Conservation (phyloP, 345 rosid genomes). For the Arabis hirsuta region DNA sequence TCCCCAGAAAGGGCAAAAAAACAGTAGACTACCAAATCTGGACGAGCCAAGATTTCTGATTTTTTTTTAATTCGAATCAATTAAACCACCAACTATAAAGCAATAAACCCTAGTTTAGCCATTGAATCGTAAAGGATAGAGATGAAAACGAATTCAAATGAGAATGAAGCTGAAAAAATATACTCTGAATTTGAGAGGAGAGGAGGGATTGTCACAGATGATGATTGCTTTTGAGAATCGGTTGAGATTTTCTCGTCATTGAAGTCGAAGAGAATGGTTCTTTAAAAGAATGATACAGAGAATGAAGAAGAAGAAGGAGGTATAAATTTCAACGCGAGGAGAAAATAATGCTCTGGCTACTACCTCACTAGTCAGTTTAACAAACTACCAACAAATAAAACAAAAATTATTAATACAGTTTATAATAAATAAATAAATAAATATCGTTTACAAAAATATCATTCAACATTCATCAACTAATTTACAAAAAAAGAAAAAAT, state of each 20-base stretch:
- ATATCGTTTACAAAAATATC: not conserved
- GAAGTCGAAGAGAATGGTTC: conserved; percentile 21
- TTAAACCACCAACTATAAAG: conserved; percentile 9
- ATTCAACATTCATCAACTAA: not conserved
- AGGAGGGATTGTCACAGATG: not conserved
- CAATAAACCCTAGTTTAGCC: not conserved
- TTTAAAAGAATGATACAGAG: conserved; percentile 23
- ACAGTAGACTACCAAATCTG: conserved; percentile 9
- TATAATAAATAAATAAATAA: too few relatives aligned
- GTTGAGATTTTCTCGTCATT: not conserved
- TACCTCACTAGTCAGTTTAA: conserved; percentile 26
- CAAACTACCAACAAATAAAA: conserved; percentile 1
- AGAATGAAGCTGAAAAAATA: conserved; percentile 21
- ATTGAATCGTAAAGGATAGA: conserved; percentile 9
- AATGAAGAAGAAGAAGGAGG: not conserved
- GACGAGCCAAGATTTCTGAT: conserved; percentile 1
- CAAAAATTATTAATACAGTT: not conserved
- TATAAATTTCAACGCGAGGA: conserved; percentile 15
- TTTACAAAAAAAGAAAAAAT: not conserved
- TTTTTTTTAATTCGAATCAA: not conserved
- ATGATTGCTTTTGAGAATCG: not conserved
- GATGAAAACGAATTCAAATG: conserved; percentile 2
- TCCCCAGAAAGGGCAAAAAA: not conserved
- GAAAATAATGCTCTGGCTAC: conserved; percentile 29
- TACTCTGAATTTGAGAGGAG: not conserved